Evolutionary conservation across 148 eudicot genomes (phyloP), one percentile per base, ranked within the genome.

Genomic region (Spergularia marina): DNA sequence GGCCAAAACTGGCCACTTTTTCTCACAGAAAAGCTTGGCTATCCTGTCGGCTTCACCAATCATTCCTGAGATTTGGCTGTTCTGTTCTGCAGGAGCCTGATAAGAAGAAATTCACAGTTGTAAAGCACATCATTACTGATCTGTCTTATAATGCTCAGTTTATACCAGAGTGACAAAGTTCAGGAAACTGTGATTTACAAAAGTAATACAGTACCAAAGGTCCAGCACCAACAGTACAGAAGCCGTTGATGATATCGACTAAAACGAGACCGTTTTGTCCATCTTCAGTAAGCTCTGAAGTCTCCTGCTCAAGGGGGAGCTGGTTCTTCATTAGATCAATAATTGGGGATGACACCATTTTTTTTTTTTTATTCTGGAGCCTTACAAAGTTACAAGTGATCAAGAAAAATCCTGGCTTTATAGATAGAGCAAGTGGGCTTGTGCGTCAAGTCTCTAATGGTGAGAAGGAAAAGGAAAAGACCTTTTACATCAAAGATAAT

Each of bases 161-260:
- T 10, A 56, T 56, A 16, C 8, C 4, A 16, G 36, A 16, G 36
- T 3, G 36, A 3, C 2, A 20, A 9, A 12, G 4, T 16, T 58
- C 25, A 58, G 7, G 20, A 5, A 55, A 44, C 49, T 44, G 49
- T 13, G 1, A 17, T 56, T 18, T 53, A 6, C 12, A 53, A 68
- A 52, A 21, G 63, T 70, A 49, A 23, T 80, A 95, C 98, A 49
- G n/a, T 80, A 95, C 98, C 94, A 95, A 63, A 88, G 91, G 83
- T n/a, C 98, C 98, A 76, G 92, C 85, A 65, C 97, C 98, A 71
- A 90, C 86, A 73, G 98, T 92, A 52, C 98, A 92, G 83, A 95
- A 95, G 59, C 98, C 97, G 71, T 95, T 95, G 73, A 95, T 89
- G 83, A 92, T 81, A 83, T 95, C 98, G 57, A 95, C 96, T 30